Conservation (phyloP, 371 early-diverging fungal genomes). For the Rhizopus stolonifer region DNA sequence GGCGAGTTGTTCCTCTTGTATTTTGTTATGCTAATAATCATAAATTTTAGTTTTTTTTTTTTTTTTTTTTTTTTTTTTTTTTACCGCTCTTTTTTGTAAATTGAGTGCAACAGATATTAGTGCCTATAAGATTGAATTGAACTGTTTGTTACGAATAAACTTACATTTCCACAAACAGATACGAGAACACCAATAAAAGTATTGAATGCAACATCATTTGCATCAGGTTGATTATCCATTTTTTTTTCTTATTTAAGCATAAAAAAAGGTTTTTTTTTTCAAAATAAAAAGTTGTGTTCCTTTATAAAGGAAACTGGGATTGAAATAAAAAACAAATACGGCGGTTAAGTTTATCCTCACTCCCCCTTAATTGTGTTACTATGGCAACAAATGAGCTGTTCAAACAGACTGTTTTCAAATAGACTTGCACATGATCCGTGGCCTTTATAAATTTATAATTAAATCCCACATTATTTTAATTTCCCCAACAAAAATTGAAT, state of each 20-base stretch:
- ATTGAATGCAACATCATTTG: slow-evolving; percentile 37
- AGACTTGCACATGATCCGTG: background rate
- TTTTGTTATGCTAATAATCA: slow-evolving; percentile 42
- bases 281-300: background rate
- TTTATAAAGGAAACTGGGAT: background rate
- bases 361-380: background rate
- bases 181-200: slow-evolving; percentile 65
- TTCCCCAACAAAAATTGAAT: too few species aligned
- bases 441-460: too few species aligned
- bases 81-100: slow-evolving; percentile 67
- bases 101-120: slow-evolving; percentile 71
- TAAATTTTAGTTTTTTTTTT: background rate
- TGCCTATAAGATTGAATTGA: slow-evolving; percentile 50
- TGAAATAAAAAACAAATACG: background rate
- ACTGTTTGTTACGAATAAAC: too few species aligned
- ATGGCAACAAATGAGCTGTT: background rate
- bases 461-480: too few species aligned
- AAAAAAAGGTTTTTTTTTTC: too few species aligned
- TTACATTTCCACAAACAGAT: slow-evolving; percentile 65
- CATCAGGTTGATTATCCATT: slow-evolving; percentile 4
- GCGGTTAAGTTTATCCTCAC: background rate
- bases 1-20: slow-evolving; percentile 44
- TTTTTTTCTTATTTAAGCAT: too few species aligned
- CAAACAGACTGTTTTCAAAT: background rate
- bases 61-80: slow-evolving; percentile 23